Evolutionary conservation across 805 yeast species (phyloP).

Genomic region (Barnettozyma botsteinii): DNA sequence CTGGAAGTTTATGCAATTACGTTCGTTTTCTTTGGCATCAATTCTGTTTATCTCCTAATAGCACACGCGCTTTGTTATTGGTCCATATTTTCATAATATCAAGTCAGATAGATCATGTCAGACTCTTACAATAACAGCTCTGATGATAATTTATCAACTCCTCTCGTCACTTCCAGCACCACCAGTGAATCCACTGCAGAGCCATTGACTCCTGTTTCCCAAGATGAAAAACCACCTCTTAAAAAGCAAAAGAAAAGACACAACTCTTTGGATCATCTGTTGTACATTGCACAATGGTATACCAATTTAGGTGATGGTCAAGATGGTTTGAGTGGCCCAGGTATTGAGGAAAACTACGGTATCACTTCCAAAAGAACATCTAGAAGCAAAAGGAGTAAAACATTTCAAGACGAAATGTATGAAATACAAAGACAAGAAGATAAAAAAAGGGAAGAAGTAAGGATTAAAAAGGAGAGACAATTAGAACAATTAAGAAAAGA

Average conservation of each 20-base stretch:
- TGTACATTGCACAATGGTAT: slow-evolving; percentile 9
- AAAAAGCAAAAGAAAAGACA: not conserved
- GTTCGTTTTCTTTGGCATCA: too few relatives aligned
- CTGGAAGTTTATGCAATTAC: too few relatives aligned
- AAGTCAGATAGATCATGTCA: not conserved
- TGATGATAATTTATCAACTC: not conserved
- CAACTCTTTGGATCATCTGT: not conserved
- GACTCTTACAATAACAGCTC: not conserved
- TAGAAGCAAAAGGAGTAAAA: slow-evolving; percentile 3
- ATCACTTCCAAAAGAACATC: slow-evolving; percentile 1
- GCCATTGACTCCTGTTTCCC: slow-evolving; percentile 1
- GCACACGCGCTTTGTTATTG: not conserved
- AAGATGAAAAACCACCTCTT: not conserved
- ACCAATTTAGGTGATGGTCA: slow-evolving; percentile 7
- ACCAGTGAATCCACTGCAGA: slow-evolving; percentile 8
- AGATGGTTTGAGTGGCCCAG: slow-evolving; percentile 6
- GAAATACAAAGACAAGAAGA: not conserved
- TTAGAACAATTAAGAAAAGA: slow-evolving; percentile 1
- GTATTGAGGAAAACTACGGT: slow-evolving; percentile 1
- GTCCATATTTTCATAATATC: not conserved
- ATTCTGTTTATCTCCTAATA: too few relatives aligned
- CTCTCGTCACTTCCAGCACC: not conserved
- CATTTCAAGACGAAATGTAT: slow-evolving; percentile 4
- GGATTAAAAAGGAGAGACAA: slow-evolving; percentile 2
- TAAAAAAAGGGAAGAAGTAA: slow-evolving; percentile 1